Conservation (phyloP, 768 basidiomycete genomes). For the Rhizopogon vulgaris region DNA sequence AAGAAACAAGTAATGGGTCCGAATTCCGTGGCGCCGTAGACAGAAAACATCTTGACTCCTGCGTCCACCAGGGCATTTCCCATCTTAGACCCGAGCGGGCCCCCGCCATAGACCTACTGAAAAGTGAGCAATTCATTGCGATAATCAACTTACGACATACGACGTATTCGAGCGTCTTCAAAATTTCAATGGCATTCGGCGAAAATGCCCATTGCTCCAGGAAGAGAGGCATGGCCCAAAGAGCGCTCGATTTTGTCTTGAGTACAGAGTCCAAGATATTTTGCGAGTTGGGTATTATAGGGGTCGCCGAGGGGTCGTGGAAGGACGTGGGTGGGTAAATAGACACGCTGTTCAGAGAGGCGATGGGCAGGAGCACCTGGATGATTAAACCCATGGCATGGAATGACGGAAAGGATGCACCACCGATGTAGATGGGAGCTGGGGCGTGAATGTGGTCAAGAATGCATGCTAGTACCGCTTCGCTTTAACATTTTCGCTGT, state of each 20-base stretch:
- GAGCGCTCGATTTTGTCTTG: constrained; percentile 7
- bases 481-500: background rate
- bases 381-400: constrained; percentile 12
- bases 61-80: constrained; percentile 28
- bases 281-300: constrained; percentile 14
- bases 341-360: constrained; percentile 7
- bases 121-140: background rate
- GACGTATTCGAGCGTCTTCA: constrained; percentile 13
- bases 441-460: constrained; percentile 5
- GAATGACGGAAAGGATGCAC: constrained; percentile 16
- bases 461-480: constrained; percentile 4
- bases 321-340: constrained; percentile 16
- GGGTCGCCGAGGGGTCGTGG: constrained; percentile 9
- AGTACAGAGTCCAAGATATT: constrained; percentile 14
- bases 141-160: constrained; percentile 7
- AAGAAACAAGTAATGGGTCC: constrained; percentile 13
- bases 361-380: constrained; percentile 12
- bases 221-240: constrained; percentile 16
- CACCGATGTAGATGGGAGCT: constrained; percentile 1
- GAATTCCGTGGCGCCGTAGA: constrained; percentile 37
- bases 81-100: constrained; percentile 28
- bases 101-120: constrained; percentile 28
- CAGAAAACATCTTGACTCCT: constrained; percentile 26
- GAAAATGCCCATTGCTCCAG: constrained; percentile 18
- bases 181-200: constrained; percentile 10